Conservation (phyloP, 257 asterid species). For the Lantana camara region DNA sequence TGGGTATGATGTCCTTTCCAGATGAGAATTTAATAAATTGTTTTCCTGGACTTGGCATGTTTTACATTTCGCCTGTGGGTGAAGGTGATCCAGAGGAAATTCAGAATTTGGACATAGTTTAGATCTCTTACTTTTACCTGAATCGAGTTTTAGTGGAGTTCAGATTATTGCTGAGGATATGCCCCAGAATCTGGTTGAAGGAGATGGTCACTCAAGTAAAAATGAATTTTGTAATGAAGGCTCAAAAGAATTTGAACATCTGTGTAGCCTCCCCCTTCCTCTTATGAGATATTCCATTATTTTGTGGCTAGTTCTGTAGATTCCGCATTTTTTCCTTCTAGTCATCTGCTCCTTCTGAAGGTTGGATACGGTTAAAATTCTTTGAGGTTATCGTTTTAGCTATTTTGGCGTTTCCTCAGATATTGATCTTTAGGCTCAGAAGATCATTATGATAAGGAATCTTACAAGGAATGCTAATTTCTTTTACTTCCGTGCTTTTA, state of each 20-base stretch:
- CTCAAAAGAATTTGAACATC: neutral
- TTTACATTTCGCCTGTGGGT: neutral
- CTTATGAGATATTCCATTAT: neutral
- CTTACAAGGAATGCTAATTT: neutral
- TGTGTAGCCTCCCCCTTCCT: too few relatives aligned
- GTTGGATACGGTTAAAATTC: neutral
- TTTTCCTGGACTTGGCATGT: neutral
- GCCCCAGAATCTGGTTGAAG: neutral
- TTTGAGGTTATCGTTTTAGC: neutral
- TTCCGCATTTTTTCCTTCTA: neutral
- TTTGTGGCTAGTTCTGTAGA: neutral
- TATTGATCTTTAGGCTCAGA: neutral
- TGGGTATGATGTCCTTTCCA: neutral
- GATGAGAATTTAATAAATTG: neutral
- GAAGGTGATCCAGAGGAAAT: neutral
- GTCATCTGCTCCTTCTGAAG: neutral
- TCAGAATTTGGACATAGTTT: neutral
- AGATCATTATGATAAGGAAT: constrained; percentile 5
- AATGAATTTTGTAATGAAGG: neutral
- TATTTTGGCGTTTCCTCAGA: neutral
- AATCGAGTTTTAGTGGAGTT: neutral
- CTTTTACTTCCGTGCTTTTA: neutral
- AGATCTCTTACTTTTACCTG: neutral
- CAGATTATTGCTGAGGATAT: neutral
- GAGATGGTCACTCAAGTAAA: neutral